phyloP scores from a whole-genome alignment of 306 rosid genomes.

The Dryas alaskensis region DNA sequence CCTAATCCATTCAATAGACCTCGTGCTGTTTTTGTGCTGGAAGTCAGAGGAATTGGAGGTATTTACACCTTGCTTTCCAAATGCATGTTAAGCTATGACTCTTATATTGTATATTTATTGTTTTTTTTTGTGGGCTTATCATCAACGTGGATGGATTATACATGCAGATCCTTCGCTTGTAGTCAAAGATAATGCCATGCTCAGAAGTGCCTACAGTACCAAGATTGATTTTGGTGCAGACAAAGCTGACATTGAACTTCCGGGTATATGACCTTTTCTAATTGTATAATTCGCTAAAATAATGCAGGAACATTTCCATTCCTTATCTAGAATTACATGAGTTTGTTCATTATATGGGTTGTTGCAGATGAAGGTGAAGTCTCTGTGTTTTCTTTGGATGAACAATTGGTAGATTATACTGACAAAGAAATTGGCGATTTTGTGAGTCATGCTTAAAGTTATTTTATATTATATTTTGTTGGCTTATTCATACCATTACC shows the following conservation, averaged over 20 bases:
- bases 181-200: slow-evolving; percentile 43
- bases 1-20: slow-evolving; percentile 97
- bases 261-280: slow-evolving; percentile 39
- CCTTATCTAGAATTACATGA: not conserved
- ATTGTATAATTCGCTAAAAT: not conserved
- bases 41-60: slow-evolving; percentile 75
- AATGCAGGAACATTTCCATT: not conserved
- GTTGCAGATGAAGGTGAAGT: slow-evolving; percentile 64
- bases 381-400: slow-evolving; percentile 70
- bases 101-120: not conserved
- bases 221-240: slow-evolving; percentile 42
- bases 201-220: slow-evolving; percentile 44
- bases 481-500: too few species aligned
- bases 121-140: not conserved
- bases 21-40: slow-evolving; percentile 71
- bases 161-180: slow-evolving; percentile 50
- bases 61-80: slow-evolving; percentile 25
- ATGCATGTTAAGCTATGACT: not conserved
- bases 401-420: slow-evolving; percentile 44
- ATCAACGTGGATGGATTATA: slow-evolving; percentile 14
- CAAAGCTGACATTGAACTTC: slow-evolving; percentile 64
- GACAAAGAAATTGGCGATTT: slow-evolving; percentile 59
- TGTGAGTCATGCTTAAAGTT: slow-evolving; percentile 53
- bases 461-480: slow-evolving; percentile 2
- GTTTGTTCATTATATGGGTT: slow-evolving; percentile 13